A percentile compares a stretch with the other conserved stretches of the same genome.
phyloP scores from a whole-genome alignment of 495 filamentous ascomycete species.

The Glarea lozoyensis region DNA sequence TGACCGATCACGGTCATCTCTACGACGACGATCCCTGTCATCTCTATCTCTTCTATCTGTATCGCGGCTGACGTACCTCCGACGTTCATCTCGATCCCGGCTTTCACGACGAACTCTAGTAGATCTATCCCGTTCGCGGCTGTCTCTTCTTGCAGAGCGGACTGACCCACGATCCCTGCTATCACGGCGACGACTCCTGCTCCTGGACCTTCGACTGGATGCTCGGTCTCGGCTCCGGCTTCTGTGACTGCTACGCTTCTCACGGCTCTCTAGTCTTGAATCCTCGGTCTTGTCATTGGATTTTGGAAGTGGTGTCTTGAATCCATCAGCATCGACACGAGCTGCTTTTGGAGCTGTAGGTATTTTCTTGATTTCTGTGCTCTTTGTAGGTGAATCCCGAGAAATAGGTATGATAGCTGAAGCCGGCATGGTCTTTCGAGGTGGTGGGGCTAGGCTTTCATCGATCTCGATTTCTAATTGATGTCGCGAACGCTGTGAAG shows the following conservation, averaged over 20 bases:
- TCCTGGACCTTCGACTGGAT: constrained; percentile 10
- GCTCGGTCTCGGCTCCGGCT: constrained; percentile 15
- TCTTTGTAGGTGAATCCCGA: constrained; percentile 13
- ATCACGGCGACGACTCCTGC: constrained; percentile 13
- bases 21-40: constrained; percentile 18
- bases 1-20: constrained; percentile 26
- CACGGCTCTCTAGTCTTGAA: constrained; percentile 5
- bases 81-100: constrained; percentile 13
- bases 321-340: constrained; percentile 13
- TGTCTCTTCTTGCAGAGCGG: constrained; percentile 11
- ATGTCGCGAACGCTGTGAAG: constrained; percentile 29
- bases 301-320: constrained; percentile 11
- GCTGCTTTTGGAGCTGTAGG: constrained; percentile 8
- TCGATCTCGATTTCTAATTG: constrained; percentile 42
- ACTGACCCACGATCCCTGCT: constrained; percentile 13
- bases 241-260: constrained; percentile 4
- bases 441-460: constrained; percentile 41
- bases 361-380: constrained; percentile 13
- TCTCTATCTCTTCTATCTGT: constrained; percentile 23
- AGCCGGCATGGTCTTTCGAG: constrained; percentile 37
- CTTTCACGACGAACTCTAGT: constrained; percentile 6
- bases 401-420: constrained; percentile 43
- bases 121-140: constrained; percentile 11
- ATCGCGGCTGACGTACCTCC: constrained; percentile 8
- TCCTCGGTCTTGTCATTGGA: constrained; percentile 20